A percentile compares a stretch with the other conserved stretches of the same genome.
Evolutionary conservation across 495 filamentous ascomycete species (phyloP).

Genomic region (Niebla homalea): DNA sequence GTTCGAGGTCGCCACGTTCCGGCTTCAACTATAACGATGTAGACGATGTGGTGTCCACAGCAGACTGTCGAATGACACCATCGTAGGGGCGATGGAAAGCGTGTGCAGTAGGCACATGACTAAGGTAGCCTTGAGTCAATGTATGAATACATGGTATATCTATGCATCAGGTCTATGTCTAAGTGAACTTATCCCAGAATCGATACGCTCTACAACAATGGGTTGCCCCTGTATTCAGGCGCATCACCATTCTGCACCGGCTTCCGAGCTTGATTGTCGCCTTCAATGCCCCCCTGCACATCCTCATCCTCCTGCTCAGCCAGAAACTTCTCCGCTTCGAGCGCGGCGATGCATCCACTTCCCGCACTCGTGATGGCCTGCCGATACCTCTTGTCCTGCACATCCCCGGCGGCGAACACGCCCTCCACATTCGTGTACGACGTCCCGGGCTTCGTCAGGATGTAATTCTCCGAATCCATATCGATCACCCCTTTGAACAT

Average conservation of each 20-base stretch:
- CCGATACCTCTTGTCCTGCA: constrained; percentile 96
- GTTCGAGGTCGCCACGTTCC: constrained; percentile 84
- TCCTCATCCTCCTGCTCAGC: constrained; percentile 53
- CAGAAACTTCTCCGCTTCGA: constrained; percentile 89
- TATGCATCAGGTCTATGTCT: neutral
- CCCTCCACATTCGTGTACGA: constrained; percentile 79
- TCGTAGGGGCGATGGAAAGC: neutral
- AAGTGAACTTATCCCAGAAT: neutral
- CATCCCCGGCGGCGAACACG: constrained; percentile 93
- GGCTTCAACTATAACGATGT: constrained; percentile 49
- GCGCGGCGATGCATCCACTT: constrained; percentile 82
- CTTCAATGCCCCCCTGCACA: constrained; percentile 14
- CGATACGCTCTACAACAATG: constrained; percentile 33
- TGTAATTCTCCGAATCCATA: constrained; percentile 76
- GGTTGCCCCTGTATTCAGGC: constrained; percentile 51
- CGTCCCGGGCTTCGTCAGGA: constrained; percentile 78
- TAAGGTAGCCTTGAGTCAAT: neutral
- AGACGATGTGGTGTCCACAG: neutral
- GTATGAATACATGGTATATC: neutral
- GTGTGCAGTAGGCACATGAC: neutral
- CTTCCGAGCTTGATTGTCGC: constrained; percentile 22
- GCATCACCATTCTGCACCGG: constrained; percentile 26
- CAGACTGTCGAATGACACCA: neutral
- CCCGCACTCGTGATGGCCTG: constrained; percentile 97
- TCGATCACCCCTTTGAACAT: constrained; percentile 80